Percentiles rank a stretch among this genome's conserved stretches.
These are phyloP conservation scores for Exophiala sp. DNA, from an alignment of 2,329 filamentous ascomycete genomes.

Conservation along the genomic window DNA sequence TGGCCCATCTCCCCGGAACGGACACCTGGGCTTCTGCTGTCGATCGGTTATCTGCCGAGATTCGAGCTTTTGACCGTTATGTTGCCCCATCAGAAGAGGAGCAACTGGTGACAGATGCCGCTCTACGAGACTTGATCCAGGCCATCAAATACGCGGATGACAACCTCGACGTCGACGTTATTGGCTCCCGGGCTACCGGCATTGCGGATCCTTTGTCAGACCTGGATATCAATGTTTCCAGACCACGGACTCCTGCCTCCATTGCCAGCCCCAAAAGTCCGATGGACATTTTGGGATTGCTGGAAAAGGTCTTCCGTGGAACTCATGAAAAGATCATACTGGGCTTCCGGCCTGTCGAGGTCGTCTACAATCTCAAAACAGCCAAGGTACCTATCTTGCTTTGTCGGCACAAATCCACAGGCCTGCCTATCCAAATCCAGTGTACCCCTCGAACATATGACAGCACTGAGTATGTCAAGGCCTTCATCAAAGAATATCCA, in stretches of 20 bases:
- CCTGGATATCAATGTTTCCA: slow-evolving; percentile 44
- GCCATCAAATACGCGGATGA: slow-evolving; percentile 31
- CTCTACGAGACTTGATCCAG: slow-evolving; percentile 31
- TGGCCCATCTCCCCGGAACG: slow-evolving; percentile 2
- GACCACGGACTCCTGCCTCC: slow-evolving; percentile 3
- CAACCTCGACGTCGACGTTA: slow-evolving; percentile 37
- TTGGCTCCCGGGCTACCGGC: slow-evolving; percentile 51
- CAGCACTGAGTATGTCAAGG: slow-evolving; percentile 40
- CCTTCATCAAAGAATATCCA: slow-evolving; percentile 47
- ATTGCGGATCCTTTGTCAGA: slow-evolving; percentile 50
- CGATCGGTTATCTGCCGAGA: slow-evolving; percentile 41
- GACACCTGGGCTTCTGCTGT: slow-evolving; percentile 3
- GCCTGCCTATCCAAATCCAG: slow-evolving; percentile 50
- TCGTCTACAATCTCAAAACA: slow-evolving; percentile 9
- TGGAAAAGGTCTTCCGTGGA: slow-evolving; percentile 12
- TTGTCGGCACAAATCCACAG: slow-evolving; percentile 42
- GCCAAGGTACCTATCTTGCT: slow-evolving; percentile 34
- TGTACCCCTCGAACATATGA: slow-evolving; percentile 39
- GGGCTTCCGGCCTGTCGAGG: slow-evolving; percentile 9
- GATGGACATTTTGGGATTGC: slow-evolving; percentile 6
- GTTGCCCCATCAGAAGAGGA: slow-evolving; percentile 43
- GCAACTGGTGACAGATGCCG: slow-evolving; percentile 29
- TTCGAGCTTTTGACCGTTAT: slow-evolving; percentile 43
- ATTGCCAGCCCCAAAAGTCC: slow-evolving; percentile 8
- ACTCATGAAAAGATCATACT: slow-evolving; percentile 4